Conservation (phyloP, 2,329 filamentous ascomycete genomes). For the Pestalotiopsis sp. region DNA sequence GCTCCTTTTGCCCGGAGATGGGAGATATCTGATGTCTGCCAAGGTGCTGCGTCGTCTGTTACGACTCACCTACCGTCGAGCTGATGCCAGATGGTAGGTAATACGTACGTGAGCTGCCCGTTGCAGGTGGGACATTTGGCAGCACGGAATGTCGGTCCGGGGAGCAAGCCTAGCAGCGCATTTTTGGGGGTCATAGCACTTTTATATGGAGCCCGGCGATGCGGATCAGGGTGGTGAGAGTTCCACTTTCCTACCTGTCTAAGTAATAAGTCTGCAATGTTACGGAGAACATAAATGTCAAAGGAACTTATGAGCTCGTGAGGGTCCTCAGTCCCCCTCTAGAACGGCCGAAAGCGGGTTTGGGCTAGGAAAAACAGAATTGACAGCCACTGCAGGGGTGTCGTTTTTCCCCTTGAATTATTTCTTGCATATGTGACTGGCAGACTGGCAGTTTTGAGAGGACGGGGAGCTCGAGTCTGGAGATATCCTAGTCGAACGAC, state of each 20-base stretch:
- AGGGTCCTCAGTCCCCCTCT: not conserved
- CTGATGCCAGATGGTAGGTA: too few species aligned
- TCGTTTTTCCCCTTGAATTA: not conserved
- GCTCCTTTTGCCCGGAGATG: too few species aligned
- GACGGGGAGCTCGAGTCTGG: not conserved
- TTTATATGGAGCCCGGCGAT: not conserved
- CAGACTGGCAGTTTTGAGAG: not conserved
- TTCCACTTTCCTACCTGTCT: not conserved
- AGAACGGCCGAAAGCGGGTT: not conserved
- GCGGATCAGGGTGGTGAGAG: not conserved
- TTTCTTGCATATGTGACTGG: not conserved
- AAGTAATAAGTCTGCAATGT: not conserved
- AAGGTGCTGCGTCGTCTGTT: too few species aligned
- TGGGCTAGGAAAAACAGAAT: not conserved
- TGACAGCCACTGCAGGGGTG: not conserved
- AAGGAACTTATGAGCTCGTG: not conserved
- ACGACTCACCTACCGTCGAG: too few species aligned
- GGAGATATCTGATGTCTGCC: too few species aligned
- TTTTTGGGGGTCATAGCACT: not conserved
- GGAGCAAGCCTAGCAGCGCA: not conserved
- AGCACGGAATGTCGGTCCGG: not conserved
- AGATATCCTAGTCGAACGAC: not conserved
- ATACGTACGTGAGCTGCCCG: too few species aligned
- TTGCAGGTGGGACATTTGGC: not conserved
- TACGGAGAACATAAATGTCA: not conserved